Evolutionary conservation across 257 asterid species (phyloP), one percentile per base, ranked within the genome.

Genomic region (Solanum pinnatisectum): DNA sequence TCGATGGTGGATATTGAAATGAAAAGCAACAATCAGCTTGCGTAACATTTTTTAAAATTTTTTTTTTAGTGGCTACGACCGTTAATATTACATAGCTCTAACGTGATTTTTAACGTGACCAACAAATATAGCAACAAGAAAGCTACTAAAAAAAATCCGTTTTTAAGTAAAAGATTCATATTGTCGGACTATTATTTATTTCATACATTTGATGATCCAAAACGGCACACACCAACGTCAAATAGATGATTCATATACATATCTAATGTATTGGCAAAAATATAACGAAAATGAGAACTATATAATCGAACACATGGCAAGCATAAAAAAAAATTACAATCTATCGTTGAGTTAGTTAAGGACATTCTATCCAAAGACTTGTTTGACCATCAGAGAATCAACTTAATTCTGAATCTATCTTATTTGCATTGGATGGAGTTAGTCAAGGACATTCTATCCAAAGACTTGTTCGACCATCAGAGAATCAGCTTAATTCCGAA

Each of bases 371-470:
- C 33, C 18, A 65, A n/a, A 25, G 16, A n/a, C 1, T n/a, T 4
- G 15, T 65, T n/a, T 0, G 18, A 11, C 6, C 22, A 27, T 27
- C 1, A 6, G 5, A 67, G 20, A 27, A 13, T 67, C 0, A 27
- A 0, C 6, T 56, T 56, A 18, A 56, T 30, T 33, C 0, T 5
- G 6, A 1, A 2, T 7, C n/a, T 32, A 14, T 32, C 12, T 70
- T 32, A 30, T 30, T 14, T 30, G 5, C 39, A 70, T 0, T 4
- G 10, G 63, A 16, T 6, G 23, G 1, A 68, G 11, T 65, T n/a
- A n/a, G 7, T 63, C 71, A n/a, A 63, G 4, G 4, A 25, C 1
- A n/a, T 27, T 65, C 33, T 25, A 25, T 67, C 10, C 22, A 27
- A 67, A 27, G 20, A 67, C 35, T 5, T 25, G 8, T 67, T 25